A percentile compares a stretch with the other conserved stretches of the same genome.
Evolutionary conservation across 495 filamentous ascomycete genomes (phyloP).

Genomic region (Pseudoneurospora amorphoporcata): DNA sequence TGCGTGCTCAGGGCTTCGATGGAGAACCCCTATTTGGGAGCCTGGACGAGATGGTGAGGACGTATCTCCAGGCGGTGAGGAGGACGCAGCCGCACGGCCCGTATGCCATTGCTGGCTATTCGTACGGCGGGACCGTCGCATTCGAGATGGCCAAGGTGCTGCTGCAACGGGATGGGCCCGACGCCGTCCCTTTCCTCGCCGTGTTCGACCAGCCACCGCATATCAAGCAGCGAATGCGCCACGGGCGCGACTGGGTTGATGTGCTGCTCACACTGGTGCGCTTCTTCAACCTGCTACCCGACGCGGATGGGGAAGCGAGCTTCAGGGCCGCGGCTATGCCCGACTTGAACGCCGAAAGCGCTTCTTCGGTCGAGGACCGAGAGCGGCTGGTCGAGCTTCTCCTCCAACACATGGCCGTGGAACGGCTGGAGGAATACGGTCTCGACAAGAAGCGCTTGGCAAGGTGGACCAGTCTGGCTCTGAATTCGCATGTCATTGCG

Average conservation of each 20-base stretch:
- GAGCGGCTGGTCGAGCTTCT: constrained; percentile 15
- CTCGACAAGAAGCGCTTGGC: constrained; percentile 19
- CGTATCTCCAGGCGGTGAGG: constrained; percentile 37
- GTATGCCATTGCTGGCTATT: constrained; percentile 49
- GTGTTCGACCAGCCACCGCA: constrained; percentile 40
- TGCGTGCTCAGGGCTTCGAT: constrained; percentile 45
- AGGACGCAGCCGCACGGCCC: constrained; percentile 40
- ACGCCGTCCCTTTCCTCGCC: constrained; percentile 26
- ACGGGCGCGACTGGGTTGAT: constrained; percentile 32
- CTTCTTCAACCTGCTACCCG: constrained; percentile 38
- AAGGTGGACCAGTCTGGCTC: constrained; percentile 35
- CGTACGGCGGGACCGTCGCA: constrained; percentile 41
- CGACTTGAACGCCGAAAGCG: neutral
- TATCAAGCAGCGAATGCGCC: constrained; percentile 41
- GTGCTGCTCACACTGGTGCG: constrained; percentile 37
- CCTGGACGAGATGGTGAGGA: constrained; percentile 24
- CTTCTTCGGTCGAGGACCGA: constrained; percentile 10
- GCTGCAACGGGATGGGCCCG: constrained; percentile 13
- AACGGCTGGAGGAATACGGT: constrained; percentile 30
- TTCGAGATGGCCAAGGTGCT: constrained; percentile 45
- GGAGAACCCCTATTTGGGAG: constrained; percentile 27
- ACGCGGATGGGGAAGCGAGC: constrained; percentile 18
- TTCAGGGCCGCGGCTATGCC: constrained; percentile 3
- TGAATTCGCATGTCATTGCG: constrained; percentile 33
- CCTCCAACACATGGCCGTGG: constrained; percentile 7